Evolutionary conservation across 1,284 basidiomycete species (phyloP), one percentile per base, ranked within the genome.

Genomic region (Rhodofomes roseus): DNA sequence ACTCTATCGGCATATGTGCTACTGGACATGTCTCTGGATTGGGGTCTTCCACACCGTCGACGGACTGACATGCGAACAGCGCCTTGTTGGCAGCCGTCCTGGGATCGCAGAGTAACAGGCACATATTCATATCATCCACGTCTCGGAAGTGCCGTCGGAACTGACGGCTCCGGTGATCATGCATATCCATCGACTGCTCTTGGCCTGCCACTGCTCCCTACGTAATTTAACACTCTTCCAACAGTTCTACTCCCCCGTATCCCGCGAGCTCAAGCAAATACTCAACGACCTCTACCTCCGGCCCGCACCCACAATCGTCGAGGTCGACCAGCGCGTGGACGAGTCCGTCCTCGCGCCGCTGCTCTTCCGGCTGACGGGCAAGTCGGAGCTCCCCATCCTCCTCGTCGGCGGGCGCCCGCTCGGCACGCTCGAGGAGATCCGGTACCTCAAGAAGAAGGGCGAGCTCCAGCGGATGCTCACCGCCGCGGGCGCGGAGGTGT

Each of bases 251-350:
- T 89, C 87, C 0, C 76, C 87, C 0, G 67, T 77, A 18, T 85
- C 86, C 6, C 82, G 91, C 46, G 90, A 92, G 66, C 70, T 92
- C 46, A 89, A 89, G 68, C 70, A 77, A 31, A 77, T 89, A 11
- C 73, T 95, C 2, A 70, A 76, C 0, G 76, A 77, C 25, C 79
- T 92, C 74, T 77, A 85, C 63, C 81, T 93, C 56, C 74, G 74
- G 1, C 92, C 92, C 7, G 70, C 80, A 0, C 88, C 91, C 0
- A 83, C 87, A 12, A 77, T 92, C 57, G 81, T 95, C 60, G 89
- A 93, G 56, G 81, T 92, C 34, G 91, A 94, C 71, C 75, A 85
- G 71, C 70, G 88, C 74, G 73, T 73, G 56, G 86, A 88, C 69
- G 78, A 77, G 12, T 63, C 68, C 0, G 74, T 79, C 8, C 70